These are phyloP conservation scores for Crithidia brevicula DNA, from an alignment of 208 protist genomes.

Conservation along the genomic window DNA sequence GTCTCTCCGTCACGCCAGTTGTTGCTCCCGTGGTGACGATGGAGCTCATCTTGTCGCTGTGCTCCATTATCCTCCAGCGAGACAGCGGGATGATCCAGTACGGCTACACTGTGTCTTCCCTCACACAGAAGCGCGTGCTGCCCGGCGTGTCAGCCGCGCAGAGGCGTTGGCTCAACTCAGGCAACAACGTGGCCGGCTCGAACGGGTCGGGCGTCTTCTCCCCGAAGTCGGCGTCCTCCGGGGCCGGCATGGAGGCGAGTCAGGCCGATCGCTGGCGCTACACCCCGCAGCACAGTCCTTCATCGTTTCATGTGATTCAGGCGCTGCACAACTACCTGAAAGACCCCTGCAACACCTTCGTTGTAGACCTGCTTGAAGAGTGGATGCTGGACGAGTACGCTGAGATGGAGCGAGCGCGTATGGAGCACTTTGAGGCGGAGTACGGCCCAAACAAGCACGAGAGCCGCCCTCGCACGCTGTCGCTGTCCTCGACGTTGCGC, in stretches of 20 bases:
- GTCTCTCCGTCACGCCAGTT: slow-evolving; percentile 21
- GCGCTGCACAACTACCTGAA: slow-evolving; percentile 50
- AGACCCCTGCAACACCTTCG: slow-evolving; percentile 29
- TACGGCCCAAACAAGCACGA: slow-evolving; percentile 4
- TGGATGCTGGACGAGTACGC: slow-evolving; percentile 49
- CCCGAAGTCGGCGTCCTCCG: slow-evolving; percentile 3
- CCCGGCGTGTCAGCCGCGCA: slow-evolving; percentile 29
- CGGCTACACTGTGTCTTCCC: slow-evolving; percentile 56
- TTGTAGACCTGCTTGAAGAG: slow-evolving; percentile 37
- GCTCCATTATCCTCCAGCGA: slow-evolving; percentile 54
- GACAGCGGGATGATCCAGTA: slow-evolving; percentile 61
- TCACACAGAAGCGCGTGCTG: slow-evolving; percentile 46
- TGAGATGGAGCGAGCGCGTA: slow-evolving; percentile 9
- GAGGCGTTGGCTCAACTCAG: slow-evolving; percentile 27
- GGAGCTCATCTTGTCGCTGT: slow-evolving; percentile 68
- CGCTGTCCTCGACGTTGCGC: slow-evolving; percentile 10
- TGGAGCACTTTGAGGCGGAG: slow-evolving; percentile 26
- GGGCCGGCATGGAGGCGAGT: neutral
- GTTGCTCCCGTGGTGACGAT: slow-evolving; percentile 43
- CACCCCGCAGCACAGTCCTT: slow-evolving; percentile 42
- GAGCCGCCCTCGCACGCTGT: neutral
- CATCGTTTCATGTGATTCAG: slow-evolving; percentile 50
- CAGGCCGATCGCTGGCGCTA: slow-evolving; percentile 28
- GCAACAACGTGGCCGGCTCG: slow-evolving; percentile 7
- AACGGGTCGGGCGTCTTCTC: slow-evolving; percentile 8